Evolutionary conservation across 2,329 filamentous ascomycete genomes (phyloP).

Genomic region (Chalara sp.): DNA sequence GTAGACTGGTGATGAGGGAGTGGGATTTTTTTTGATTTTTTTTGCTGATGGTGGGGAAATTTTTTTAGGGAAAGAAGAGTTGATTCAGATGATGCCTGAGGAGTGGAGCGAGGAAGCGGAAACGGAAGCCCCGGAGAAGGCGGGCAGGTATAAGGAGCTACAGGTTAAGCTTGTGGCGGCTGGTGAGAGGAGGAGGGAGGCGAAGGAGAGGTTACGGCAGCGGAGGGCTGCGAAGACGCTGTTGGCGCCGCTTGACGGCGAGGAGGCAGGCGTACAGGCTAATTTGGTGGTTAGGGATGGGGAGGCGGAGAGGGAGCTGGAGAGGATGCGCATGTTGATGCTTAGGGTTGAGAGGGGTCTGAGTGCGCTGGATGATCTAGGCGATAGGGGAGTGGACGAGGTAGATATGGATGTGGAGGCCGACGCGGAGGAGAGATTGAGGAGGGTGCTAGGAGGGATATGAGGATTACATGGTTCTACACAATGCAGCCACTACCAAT

Average conservation of each 20-base stretch:
- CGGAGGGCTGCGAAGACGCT: slow-evolving; percentile 42
- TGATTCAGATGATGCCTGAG: slow-evolving; percentile 23
- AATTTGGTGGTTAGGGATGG: slow-evolving; percentile 62
- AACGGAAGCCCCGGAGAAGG: slow-evolving; percentile 30
- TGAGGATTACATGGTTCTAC: not conserved
- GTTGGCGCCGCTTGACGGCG: slow-evolving; percentile 43
- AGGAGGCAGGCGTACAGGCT: slow-evolving; percentile 46
- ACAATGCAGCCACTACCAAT: too few relatives aligned
- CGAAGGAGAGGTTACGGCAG: slow-evolving; percentile 36
- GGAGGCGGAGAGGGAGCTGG: slow-evolving; percentile 58
- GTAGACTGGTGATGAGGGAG: slow-evolving; percentile 3
- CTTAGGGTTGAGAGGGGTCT: slow-evolving; percentile 51
- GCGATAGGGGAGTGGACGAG: slow-evolving; percentile 9
- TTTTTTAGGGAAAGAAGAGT: slow-evolving; percentile 12
- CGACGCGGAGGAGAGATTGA: slow-evolving; percentile 13
- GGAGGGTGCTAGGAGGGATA: slow-evolving; percentile 1
- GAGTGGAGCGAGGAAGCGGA: slow-evolving; percentile 30
- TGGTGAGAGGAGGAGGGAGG: slow-evolving; percentile 35
- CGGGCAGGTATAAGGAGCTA: slow-evolving; percentile 44
- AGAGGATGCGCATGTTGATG: slow-evolving; percentile 58
- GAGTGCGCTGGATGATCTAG: slow-evolving; percentile 17
- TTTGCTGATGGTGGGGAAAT: not conserved
- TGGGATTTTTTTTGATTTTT: too few relatives aligned
- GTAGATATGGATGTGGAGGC: slow-evolving; percentile 19
- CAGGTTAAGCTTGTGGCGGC: slow-evolving; percentile 43